These are phyloP conservation scores for Gaillardinia entomophila DNA, from an alignment of 805 yeast species.

Conservation along the genomic window DNA sequence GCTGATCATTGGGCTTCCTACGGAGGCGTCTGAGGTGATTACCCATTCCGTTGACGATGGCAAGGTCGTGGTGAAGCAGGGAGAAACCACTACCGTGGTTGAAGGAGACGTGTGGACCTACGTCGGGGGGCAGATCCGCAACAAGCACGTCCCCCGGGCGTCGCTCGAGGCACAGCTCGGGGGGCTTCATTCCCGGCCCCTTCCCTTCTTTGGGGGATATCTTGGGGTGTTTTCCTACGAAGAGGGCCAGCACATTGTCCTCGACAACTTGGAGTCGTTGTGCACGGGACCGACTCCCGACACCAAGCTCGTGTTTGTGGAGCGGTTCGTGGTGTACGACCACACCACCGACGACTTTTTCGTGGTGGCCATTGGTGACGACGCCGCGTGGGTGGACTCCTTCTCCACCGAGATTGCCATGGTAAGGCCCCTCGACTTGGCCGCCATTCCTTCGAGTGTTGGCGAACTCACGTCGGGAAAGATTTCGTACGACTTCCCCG, in stretches of 20 bases:
- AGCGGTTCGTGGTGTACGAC: slow-evolving; percentile 56
- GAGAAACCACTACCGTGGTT: slow-evolving; percentile 2
- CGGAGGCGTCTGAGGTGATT: slow-evolving; percentile 40
- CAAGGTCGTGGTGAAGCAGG: slow-evolving; percentile 21
- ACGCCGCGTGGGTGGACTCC: slow-evolving; percentile 29
- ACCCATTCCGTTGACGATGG: slow-evolving; percentile 55
- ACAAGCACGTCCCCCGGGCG: slow-evolving; percentile 24
- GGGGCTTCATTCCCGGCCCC: slow-evolving; percentile 16
- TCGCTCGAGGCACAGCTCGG: slow-evolving; percentile 14
- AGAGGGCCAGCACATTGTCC: slow-evolving; percentile 54
- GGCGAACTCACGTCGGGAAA: slow-evolving; percentile 21
- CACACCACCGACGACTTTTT: slow-evolving; percentile 40
- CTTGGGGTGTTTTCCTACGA: slow-evolving; percentile 86
- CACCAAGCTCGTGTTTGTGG: slow-evolving; percentile 66
- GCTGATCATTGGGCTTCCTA: slow-evolving; percentile 79
- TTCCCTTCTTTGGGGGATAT: slow-evolving; percentile 90
- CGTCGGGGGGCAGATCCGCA: slow-evolving; percentile 44
- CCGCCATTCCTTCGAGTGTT: slow-evolving; percentile 17
- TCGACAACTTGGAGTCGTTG: slow-evolving; percentile 29
- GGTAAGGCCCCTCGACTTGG: slow-evolving; percentile 12
- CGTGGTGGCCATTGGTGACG: slow-evolving; percentile 46
- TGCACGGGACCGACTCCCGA: slow-evolving; percentile 50
- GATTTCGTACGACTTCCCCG: slow-evolving; percentile 42
- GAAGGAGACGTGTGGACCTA: slow-evolving; percentile 45
- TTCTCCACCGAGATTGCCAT: slow-evolving; percentile 4